Percentiles rank a stretch among this genome's conserved stretches.
Evolutionary conservation across 768 basidiomycete genomes (phyloP).

Genomic region (Lactarius hengduanensis): DNA sequence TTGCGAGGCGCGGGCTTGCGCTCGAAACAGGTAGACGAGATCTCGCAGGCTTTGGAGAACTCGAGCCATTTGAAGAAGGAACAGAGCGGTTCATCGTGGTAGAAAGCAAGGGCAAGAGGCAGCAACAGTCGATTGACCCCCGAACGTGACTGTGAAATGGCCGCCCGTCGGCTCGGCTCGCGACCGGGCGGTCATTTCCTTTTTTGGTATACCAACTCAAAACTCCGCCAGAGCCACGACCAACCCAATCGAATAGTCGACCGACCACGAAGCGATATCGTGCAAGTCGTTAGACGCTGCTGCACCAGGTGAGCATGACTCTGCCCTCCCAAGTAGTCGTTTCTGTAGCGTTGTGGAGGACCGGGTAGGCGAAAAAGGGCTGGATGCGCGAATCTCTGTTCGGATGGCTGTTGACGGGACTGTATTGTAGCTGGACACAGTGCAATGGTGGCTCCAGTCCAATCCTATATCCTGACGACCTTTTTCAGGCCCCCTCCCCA

Average conservation of each 20-base stretch:
- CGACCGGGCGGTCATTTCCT: background rate
- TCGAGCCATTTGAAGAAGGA: conserved; percentile 7
- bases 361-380: conserved; percentile 25
- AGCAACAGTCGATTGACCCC: background rate
- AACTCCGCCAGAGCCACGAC: conserved; percentile 10
- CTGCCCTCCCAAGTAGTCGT: background rate
- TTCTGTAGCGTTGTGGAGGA: conserved; percentile 13
- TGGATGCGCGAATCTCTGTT: conserved; percentile 36
- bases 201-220: background rate
- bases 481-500: conserved; percentile 36
- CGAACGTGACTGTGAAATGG: background rate
- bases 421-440: conserved; percentile 36
- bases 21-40: conserved; percentile 19
- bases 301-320: conserved; percentile 11
- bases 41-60: conserved; percentile 8
- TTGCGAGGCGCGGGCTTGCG: background rate
- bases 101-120: background rate
- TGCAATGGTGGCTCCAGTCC: conserved; percentile 40
- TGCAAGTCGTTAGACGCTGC: background rate
- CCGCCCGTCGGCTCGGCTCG: conserved; percentile 1
- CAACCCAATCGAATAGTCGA: background rate
- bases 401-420: conserved; percentile 37
- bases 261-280: conserved; percentile 1
- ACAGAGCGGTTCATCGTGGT: background rate
- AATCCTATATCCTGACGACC: background rate